Evolutionary conservation across 225 moss, liverwort and hornwort genomes (phyloP).

Genomic region (Polytrichum commune): DNA sequence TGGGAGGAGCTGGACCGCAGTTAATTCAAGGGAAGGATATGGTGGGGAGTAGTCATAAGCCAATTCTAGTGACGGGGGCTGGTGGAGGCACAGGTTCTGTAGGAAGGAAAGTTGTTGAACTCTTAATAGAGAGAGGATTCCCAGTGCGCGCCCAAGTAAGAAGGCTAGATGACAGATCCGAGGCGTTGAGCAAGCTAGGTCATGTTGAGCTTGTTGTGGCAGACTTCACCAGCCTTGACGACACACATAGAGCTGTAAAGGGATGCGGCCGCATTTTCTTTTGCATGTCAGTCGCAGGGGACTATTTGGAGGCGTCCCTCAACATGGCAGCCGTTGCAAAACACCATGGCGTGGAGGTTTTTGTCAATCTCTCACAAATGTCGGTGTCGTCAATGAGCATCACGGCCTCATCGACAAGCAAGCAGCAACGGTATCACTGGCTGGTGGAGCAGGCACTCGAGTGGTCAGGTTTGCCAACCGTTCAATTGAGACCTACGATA

Average conservation of each 20-base stretch:
- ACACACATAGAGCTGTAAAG: constrained; percentile 18
- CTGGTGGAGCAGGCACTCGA: constrained; percentile 25
- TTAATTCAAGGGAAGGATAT: not conserved
- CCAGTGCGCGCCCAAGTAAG: constrained; percentile 31
- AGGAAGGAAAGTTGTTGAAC: constrained; percentile 13
- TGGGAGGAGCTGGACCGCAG: not conserved
- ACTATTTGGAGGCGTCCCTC: constrained; percentile 19
- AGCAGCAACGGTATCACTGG: constrained; percentile 19
- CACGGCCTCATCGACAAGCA: constrained; percentile 19
- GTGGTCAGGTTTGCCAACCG: constrained; percentile 25
- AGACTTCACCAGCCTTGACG: constrained; percentile 17
- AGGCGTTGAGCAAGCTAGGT: constrained; percentile 9
- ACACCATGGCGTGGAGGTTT: constrained; percentile 20
- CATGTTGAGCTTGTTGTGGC: constrained; percentile 25
- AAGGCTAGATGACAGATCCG: constrained; percentile 21
- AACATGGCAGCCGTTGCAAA: constrained; percentile 18
- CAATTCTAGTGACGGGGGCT: constrained; percentile 33
- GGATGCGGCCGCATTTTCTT: constrained; percentile 32
- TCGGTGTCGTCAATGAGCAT: constrained; percentile 25
- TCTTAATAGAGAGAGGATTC: constrained; percentile 8
- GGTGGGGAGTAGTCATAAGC: not conserved
- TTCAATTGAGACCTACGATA: constrained; percentile 24
- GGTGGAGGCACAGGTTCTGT: constrained; percentile 25
- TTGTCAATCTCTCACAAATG: constrained; percentile 34
- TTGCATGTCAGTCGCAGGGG: constrained; percentile 27